Evolutionary conservation across 2,329 filamentous ascomycete species (phyloP).

Genomic region (Drechslerella coelobrocha): DNA sequence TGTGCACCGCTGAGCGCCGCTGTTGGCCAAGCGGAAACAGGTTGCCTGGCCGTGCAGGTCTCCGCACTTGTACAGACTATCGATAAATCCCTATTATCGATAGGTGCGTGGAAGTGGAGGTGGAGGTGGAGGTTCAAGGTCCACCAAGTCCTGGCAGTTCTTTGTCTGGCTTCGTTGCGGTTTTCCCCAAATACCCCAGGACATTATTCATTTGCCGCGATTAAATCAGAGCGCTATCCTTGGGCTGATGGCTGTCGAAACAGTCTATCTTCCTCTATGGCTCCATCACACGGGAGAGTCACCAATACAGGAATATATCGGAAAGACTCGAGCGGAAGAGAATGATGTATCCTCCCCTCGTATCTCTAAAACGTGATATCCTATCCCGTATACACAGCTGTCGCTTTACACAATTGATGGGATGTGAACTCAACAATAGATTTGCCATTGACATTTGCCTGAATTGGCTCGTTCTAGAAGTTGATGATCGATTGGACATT

Average conservation of each 20-base stretch:
- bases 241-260: background rate
- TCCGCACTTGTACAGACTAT: background rate
- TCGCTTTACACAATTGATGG: background rate
- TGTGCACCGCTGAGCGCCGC: background rate
- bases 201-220: background rate
- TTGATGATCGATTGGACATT: constrained; percentile 33
- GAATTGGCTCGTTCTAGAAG: constrained; percentile 50
- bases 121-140: too few relatives aligned
- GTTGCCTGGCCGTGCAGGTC: background rate
- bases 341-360: constrained; percentile 16
- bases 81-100: too few relatives aligned
- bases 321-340: constrained; percentile 41
- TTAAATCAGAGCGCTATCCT: background rate
- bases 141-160: too few relatives aligned
- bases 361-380: background rate
- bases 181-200: too few relatives aligned
- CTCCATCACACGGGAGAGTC: too few relatives aligned
- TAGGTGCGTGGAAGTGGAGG: too few relatives aligned
- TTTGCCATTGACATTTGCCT: constrained; percentile 28
- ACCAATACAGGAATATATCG: constrained; percentile 47
- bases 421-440: constrained; percentile 9
- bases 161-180: too few relatives aligned
- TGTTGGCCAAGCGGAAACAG: background rate
- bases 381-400: background rate
- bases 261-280: background rate